phyloP scores from a whole-genome alignment of 805 yeast species.

The Diddensiella caesifluorescens region DNA sequence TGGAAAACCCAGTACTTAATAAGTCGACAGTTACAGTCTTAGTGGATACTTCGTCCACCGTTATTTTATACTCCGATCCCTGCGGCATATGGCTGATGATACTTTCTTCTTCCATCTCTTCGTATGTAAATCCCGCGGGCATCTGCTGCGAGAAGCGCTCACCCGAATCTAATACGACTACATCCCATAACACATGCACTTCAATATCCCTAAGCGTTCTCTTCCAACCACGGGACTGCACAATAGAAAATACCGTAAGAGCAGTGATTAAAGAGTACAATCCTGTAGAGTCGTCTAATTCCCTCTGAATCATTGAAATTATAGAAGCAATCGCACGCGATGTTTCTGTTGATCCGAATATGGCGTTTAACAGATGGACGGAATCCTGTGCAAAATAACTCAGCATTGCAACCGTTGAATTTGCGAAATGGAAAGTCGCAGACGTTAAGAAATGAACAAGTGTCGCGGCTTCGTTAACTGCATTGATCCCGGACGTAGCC shows the following conservation, averaged over 20 bases:
- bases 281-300: slow-evolving; percentile 29
- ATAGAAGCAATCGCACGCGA: slow-evolving; percentile 29
- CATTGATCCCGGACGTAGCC: slow-evolving; percentile 22
- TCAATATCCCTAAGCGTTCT: slow-evolving; percentile 21
- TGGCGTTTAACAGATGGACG: slow-evolving; percentile 28
- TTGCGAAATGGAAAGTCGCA: slow-evolving; percentile 27
- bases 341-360: slow-evolving; percentile 33
- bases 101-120: slow-evolving; percentile 17
- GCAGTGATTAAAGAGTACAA: slow-evolving; percentile 28
- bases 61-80: slow-evolving; percentile 18
- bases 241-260: slow-evolving; percentile 27
- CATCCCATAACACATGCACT: slow-evolving; percentile 31
- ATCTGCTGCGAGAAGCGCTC: slow-evolving; percentile 21
- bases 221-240: slow-evolving; percentile 27
- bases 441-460: slow-evolving; percentile 29
- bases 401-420: slow-evolving; percentile 23
- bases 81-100: slow-evolving; percentile 17
- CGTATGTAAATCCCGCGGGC: slow-evolving; percentile 10
- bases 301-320: slow-evolving; percentile 25
- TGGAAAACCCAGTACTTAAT: background rate
- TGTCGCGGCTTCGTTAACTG: slow-evolving; percentile 24
- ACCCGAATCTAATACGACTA: slow-evolving; percentile 31
- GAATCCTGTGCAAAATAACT: slow-evolving; percentile 27
- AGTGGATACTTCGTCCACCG: slow-evolving; percentile 16
- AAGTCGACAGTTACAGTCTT: slow-evolving; percentile 19